A percentile compares a stretch with the other conserved stretches of the same genome.
These are phyloP conservation scores for Mycena polygramma DNA, from an alignment of 768 basidiomycete genomes.

Conservation along the genomic window DNA sequence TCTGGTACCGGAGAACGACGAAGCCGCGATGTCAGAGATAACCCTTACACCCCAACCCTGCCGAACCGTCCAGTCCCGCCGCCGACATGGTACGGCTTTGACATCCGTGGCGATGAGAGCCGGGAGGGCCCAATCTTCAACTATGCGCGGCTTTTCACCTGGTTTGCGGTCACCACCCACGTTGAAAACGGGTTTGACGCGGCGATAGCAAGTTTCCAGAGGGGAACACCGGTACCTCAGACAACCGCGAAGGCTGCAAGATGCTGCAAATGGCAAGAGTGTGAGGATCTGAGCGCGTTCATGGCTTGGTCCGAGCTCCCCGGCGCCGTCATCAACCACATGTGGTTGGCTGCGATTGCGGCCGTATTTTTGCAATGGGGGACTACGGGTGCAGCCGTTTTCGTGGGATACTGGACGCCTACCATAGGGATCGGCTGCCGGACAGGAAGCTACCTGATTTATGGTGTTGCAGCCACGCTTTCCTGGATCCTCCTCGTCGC, in stretches of 20 bases:
- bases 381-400: conserved; percentile 45
- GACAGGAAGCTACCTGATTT: conserved; percentile 47
- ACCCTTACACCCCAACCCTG: not conserved
- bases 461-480: conserved; percentile 43
- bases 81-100: conserved; percentile 29
- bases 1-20: not conserved
- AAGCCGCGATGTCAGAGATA: not conserved
- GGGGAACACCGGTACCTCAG: conserved; percentile 4
- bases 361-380: conserved; percentile 47
- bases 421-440: conserved; percentile 47
- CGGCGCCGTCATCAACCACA: conserved; percentile 16
- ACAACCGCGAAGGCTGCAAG: conserved; percentile 12
- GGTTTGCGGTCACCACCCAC: conserved; percentile 29
- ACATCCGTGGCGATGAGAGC: conserved; percentile 32
- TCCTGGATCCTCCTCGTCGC: conserved; percentile 47
- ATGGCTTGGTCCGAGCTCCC: conserved; percentile 15
- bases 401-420: conserved; percentile 41
- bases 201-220: conserved; percentile 12
- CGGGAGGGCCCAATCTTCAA: conserved; percentile 36
- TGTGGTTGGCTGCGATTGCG: conserved; percentile 43
- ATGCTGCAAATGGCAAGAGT: not conserved
- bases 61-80: not conserved
- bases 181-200: conserved; percentile 18
- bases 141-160: conserved; percentile 34
- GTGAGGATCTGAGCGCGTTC: conserved; percentile 11